Evolutionary conservation across 176 grass and related monocot species (phyloP).

Genomic region (Triticum turgidum): DNA sequence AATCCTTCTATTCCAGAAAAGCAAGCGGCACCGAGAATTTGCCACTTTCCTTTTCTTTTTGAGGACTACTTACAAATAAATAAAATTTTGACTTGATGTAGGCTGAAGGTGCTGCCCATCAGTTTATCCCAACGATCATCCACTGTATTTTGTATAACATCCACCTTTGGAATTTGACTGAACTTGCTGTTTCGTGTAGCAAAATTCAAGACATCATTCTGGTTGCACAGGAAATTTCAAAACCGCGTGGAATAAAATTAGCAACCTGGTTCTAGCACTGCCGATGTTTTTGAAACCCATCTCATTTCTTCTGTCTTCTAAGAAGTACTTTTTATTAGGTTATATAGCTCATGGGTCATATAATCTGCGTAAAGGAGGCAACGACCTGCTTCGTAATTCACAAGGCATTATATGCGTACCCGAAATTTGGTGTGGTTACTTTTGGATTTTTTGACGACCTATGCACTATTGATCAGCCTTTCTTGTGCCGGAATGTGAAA

Average conservation of each 20-base stretch:
- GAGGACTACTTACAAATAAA: not conserved
- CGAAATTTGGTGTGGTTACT: too few species aligned
- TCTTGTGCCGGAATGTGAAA: not conserved
- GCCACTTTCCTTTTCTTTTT: conserved; percentile 2
- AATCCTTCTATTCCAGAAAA: too few species aligned
- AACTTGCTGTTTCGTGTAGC: not conserved
- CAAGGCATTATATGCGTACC: too few species aligned
- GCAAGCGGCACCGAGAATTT: not conserved
- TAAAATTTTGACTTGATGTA: not conserved
- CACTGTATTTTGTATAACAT: not conserved
- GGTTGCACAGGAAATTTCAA: not conserved
- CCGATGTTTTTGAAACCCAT: not conserved
- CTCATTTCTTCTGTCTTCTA: not conserved
- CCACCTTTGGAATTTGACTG: not conserved
- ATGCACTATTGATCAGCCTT: not conserved
- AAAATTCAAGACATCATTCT: not conserved
- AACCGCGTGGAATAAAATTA: not conserved
- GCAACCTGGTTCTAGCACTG: not conserved
- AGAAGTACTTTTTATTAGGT: too few species aligned
- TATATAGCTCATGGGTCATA: too few species aligned
- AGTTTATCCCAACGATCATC: not conserved
- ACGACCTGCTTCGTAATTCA: too few species aligned
- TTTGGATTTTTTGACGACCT: too few species aligned
- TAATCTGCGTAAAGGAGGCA: too few species aligned
- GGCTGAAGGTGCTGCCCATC: not conserved